phyloP scores from a whole-genome alignment of 2,329 filamentous ascomycete genomes.

The Fusarium scirpi region DNA sequence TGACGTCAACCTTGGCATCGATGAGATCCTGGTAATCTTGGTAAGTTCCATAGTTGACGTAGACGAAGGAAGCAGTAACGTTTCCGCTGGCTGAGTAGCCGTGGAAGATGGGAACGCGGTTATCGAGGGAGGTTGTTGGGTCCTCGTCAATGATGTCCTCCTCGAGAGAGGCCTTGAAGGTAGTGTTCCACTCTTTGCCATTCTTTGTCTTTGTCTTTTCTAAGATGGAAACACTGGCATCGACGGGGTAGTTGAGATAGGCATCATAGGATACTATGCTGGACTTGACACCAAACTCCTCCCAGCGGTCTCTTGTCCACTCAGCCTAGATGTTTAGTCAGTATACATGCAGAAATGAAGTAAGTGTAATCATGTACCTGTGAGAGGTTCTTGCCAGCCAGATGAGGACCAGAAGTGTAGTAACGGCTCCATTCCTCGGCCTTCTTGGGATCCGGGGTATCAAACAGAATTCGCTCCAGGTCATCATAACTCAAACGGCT shows the following conservation, averaged over 20 bases:
- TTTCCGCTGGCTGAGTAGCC: constrained; percentile 94
- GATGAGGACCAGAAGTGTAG: constrained; percentile 80
- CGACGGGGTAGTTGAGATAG: constrained; percentile 82
- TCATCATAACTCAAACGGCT: constrained; percentile 57
- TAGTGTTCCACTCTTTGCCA: constrained; percentile 65
- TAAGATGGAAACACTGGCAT: constrained; percentile 76
- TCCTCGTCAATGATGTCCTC: constrained; percentile 90
- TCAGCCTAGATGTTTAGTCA: constrained; percentile 61
- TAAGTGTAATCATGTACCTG: constrained; percentile 58
- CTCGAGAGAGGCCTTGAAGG: constrained; percentile 83
- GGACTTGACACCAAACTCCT: constrained; percentile 75
- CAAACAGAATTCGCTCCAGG: constrained; percentile 67
- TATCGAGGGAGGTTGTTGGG: constrained; percentile 76
- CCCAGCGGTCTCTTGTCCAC: constrained; percentile 81
- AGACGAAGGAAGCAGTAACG: constrained; percentile 88
- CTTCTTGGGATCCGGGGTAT: constrained; percentile 67
- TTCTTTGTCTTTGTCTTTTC: constrained; percentile 56
- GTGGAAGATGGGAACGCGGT: constrained; percentile 90
- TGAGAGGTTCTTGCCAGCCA: constrained; percentile 82
- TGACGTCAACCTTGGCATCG: constrained; percentile 77
- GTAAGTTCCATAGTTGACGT: constrained; percentile 91
- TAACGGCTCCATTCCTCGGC: constrained; percentile 80
- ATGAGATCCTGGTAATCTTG: constrained; percentile 86
- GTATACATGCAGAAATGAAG: too few relatives aligned
- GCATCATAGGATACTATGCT: constrained; percentile 78